phyloP scores from a whole-genome alignment of 345 rosid species.

The Stellera chamaejasme region DNA sequence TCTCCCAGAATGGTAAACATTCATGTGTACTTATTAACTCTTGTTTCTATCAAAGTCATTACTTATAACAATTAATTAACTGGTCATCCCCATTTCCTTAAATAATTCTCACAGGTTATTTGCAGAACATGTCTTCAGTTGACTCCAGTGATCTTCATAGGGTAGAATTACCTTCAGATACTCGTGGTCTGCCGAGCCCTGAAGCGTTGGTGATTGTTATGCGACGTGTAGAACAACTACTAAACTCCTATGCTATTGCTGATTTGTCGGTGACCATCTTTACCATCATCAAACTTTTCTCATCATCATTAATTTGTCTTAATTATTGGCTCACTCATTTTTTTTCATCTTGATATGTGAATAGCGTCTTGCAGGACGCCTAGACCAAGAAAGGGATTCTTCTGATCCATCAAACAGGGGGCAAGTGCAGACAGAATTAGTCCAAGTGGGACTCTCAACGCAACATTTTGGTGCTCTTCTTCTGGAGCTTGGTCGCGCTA shows the following conservation, averaged over 20 bases:
- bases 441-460: constrained; percentile 64
- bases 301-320: too few species aligned
- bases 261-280: constrained; percentile 53
- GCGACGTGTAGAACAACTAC: constrained; percentile 56
- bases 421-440: constrained; percentile 72
- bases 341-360: too few species aligned
- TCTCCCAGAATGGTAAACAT: constrained; percentile 55
- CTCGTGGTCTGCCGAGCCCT: constrained; percentile 47
- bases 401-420: constrained; percentile 48
- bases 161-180: constrained; percentile 41
- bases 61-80: constrained; percentile 14
- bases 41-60: constrained; percentile 8
- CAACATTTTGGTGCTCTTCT: constrained; percentile 87
- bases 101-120: constrained; percentile 37
- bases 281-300: too few species aligned
- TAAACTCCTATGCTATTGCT: constrained; percentile 41
- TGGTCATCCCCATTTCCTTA: constrained; percentile 7
- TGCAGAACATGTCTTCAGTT: constrained; percentile 32
- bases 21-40: constrained; percentile 5
- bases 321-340: too few species aligned
- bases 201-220: constrained; percentile 59
- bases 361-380: constrained; percentile 75
- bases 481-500: constrained; percentile 91
- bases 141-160: constrained; percentile 26
- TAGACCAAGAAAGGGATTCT: constrained; percentile 75